Base-by-base conservation (phyloP, 2,329 filamentous ascomycete species). In the Venturia oleaginea region DNA sequence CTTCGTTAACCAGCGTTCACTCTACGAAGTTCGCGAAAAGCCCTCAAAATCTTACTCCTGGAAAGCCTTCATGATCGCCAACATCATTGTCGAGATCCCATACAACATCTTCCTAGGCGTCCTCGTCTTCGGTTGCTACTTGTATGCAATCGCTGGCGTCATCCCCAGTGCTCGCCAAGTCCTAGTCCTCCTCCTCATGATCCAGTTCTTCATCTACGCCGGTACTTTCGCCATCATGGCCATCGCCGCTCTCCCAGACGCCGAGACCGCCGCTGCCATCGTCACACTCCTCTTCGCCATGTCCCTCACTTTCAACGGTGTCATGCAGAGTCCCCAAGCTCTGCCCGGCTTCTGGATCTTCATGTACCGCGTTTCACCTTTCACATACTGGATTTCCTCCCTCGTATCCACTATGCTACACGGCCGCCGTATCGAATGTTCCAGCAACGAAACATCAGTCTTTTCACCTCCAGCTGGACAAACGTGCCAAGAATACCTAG, bases 331-430 rank as follows among this genome's bases (percentile, higher is more conserved):
- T 0, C 83, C 86, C 0, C 66, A 70, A 3, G 78, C 80, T 0
- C 78, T 91, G 1, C 88, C 88, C 0, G 80, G 84, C 0, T 91
- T 91, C 77, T 92, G 88, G 88, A 84, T 85, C 66, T 91, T 90
- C 76, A 91, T 91, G 88, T 89, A 90, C 73, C 81, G 84, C 32
- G 78, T 85, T 13, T 85, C 82, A 0, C 86, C 86, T 0, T 86
- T 89, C 66, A 89, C 85, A 0, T 90, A 90, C 73, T 84, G 81
- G 79, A 70, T 80, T 24, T 70, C 67, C 22, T 76, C 75, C 11
- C 74, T 79, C 43, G 72, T 76, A 2, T 68, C 72, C 5, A 74
- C 76, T 0, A 73, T 75, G 70, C 71, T 86, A 0, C 74, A 76
- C 2, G 73, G 70, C 0, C 78, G 78, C 1, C 67, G 73, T 10